Conservation (phyloP, 306 rosid genomes). For the Cajanus cajan region DNA sequence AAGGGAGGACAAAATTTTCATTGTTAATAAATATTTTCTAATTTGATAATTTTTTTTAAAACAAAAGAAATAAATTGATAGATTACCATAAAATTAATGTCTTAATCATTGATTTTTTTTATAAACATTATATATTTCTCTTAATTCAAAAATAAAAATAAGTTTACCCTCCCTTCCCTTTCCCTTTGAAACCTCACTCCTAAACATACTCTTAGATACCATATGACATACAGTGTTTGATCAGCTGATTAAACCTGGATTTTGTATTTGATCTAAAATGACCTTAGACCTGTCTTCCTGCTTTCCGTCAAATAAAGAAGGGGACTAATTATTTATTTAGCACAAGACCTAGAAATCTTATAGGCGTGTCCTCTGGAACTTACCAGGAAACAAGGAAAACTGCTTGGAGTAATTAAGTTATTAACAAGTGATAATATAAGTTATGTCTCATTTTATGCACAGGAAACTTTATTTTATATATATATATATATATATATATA, state of each 20-base stretch:
- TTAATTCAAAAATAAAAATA: neutral
- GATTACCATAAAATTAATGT: neutral
- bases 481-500: no score
- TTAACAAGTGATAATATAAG: neutral
- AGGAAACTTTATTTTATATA: neutral
- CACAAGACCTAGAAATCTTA: neutral
- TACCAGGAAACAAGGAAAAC: neutral
- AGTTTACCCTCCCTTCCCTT: neutral
- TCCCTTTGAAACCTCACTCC: neutral
- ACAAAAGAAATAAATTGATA: neutral
- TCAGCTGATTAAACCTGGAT: conserved; percentile 2
- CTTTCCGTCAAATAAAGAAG: conserved; percentile 5
- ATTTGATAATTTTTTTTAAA: neutral
- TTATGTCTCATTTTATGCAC: no score
- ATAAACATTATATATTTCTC: neutral
- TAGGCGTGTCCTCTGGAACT: neutral
- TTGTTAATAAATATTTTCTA: neutral
- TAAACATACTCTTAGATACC: neutral
- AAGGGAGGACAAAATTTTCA: neutral
- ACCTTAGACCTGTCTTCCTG: conserved; percentile 1
- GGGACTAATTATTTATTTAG: neutral
- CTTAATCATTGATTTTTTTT: neutral
- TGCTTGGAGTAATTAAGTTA: neutral
- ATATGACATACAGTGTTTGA: neutral
- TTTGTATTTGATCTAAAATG: neutral